A percentile compares a stretch with the other conserved stretches of the same genome.
phyloP scores from a whole-genome alignment of 345 rosid genomes.

The Populus ilicifolia region DNA sequence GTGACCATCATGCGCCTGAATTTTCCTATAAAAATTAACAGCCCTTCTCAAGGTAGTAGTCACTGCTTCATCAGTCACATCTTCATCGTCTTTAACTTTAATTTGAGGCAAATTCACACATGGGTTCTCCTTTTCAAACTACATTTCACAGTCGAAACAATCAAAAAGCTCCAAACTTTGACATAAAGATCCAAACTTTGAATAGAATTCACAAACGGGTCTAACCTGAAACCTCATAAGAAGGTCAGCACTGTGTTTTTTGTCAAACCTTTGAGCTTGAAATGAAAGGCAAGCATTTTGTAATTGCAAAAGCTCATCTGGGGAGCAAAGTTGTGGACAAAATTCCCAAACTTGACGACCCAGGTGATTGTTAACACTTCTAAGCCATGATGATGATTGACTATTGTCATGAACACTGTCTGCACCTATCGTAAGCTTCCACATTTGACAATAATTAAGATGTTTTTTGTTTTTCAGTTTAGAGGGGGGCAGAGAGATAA shows the following conservation, averaged over 20 bases:
- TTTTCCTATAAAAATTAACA: conserved; percentile 56
- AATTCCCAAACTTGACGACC: conserved; percentile 93
- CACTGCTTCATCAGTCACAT: conserved; percentile 58
- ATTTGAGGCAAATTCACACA: conserved; percentile 43
- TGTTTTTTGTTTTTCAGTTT: no score
- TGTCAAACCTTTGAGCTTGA: conserved; percentile 35
- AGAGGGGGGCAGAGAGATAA: no score
- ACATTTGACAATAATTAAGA: neutral
- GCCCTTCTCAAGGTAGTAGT: conserved; percentile 60
- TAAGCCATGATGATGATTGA: conserved; percentile 44
- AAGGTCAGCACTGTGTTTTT: conserved; percentile 61
- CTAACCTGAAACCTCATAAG: conserved; percentile 82
- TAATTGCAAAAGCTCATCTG: conserved; percentile 50
- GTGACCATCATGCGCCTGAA: conserved; percentile 88
- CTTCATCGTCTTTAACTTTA: conserved; percentile 51
- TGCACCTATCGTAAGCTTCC: conserved; percentile 8
- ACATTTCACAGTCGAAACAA: neutral
- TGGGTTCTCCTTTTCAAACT: conserved; percentile 70
- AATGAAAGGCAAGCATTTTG: conserved; percentile 57
- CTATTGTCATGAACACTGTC: neutral
- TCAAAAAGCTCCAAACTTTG: neutral
- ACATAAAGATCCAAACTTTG: neutral
- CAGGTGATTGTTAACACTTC: conserved; percentile 56
- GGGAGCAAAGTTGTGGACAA: conserved; percentile 61
- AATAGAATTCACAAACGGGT: neutral